Evolutionary conservation across 495 filamentous ascomycete genomes (phyloP).

Genomic region (Bacidia gigantensis): DNA sequence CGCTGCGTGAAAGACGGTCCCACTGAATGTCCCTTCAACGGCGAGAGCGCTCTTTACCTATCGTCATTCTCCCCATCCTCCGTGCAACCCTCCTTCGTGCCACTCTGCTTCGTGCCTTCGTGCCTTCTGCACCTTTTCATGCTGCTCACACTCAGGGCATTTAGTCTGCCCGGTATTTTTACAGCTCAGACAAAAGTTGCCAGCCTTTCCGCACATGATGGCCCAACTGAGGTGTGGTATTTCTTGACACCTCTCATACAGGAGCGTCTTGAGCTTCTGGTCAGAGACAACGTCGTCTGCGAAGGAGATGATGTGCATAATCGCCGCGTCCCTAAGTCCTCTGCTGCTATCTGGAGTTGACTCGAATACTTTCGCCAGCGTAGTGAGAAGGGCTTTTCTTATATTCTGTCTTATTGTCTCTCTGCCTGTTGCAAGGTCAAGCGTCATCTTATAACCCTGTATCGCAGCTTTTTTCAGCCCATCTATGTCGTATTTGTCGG

Average conservation of each 20-base stretch:
- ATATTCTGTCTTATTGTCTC: neutral
- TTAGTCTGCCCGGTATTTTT: neutral
- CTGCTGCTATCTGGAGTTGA: neutral
- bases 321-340: neutral
- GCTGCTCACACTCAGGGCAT: neutral
- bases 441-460: neutral
- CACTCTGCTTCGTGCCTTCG: no score
- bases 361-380: neutral
- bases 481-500: neutral
- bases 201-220: neutral
- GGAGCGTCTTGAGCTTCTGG: neutral
- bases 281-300: neutral
- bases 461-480: neutral
- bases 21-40: no score
- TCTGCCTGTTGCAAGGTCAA: neutral
- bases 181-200: neutral
- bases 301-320: neutral
- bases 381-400: neutral
- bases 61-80: no score
- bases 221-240: neutral
- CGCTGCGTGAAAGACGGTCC: no score
- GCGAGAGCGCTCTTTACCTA: no score
- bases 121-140: neutral
- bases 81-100: no score
- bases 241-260: neutral